A percentile compares a stretch with the other conserved stretches of the same genome.
These are phyloP conservation scores for Rossbeevera mucosa DNA, from an alignment of 768 basidiomycete genomes.

Conservation along the genomic window DNA sequence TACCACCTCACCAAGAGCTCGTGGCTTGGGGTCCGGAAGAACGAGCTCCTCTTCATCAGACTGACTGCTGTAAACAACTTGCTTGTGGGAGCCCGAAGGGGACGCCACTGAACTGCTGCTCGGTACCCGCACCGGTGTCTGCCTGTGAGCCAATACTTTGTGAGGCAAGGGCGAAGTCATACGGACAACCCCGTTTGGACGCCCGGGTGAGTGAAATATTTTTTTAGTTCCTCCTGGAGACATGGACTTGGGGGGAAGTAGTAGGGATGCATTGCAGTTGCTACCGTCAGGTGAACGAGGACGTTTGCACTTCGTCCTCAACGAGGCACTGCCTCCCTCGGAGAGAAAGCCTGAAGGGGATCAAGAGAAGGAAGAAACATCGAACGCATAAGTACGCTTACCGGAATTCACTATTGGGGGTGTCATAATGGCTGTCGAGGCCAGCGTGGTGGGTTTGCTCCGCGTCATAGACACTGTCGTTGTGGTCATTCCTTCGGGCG, in stretches of 20 bases:
- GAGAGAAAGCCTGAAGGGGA: constrained; percentile 11
- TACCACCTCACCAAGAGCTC: constrained; percentile 30
- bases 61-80: constrained; percentile 59
- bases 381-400: constrained; percentile 5
- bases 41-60: constrained; percentile 60
- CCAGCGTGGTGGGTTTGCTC: constrained; percentile 7
- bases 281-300: constrained; percentile 22
- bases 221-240: constrained; percentile 23
- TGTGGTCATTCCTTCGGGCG: not conserved
- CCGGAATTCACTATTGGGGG: constrained; percentile 11
- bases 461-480: constrained; percentile 7
- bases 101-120: constrained; percentile 6
- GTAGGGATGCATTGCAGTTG: not conserved
- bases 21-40: constrained; percentile 23
- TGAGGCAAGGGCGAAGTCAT: constrained; percentile 21
- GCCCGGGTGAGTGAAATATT: constrained; percentile 5
- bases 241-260: constrained; percentile 14
- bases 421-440: constrained; percentile 2
- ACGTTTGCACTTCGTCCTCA: constrained; percentile 22
- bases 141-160: constrained; percentile 31
- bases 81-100: constrained; percentile 21
- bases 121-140: constrained; percentile 2
- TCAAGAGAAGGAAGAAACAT: not conserved
- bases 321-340: constrained; percentile 9
- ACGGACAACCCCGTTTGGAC: constrained; percentile 2